Evolutionary conservation across 176 grass and related monocot species (phyloP).

Genomic region (Otatea glauca): DNA sequence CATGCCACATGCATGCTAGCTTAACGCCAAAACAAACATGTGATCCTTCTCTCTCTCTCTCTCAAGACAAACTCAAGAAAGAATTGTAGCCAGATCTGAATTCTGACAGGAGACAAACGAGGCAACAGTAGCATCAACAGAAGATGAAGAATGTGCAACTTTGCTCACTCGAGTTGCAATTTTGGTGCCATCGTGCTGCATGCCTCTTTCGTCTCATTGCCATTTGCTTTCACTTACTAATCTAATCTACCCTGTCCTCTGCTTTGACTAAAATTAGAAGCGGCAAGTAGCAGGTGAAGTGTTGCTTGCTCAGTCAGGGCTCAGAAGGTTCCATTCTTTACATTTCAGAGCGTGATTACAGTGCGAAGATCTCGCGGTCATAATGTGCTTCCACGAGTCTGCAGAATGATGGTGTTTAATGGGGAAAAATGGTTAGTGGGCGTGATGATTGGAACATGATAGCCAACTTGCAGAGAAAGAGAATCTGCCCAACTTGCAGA

Average conservation of each 20-base stretch:
- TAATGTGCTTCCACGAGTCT: neutral
- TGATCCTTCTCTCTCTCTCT: neutral
- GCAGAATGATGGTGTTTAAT: slow-evolving; percentile 5
- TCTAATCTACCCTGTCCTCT: neutral
- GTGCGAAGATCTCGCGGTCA: neutral
- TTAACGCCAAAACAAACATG: neutral
- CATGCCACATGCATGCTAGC: neutral
- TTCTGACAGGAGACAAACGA: neutral
- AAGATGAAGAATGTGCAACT: neutral
- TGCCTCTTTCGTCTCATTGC: neutral
- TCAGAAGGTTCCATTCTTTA: slow-evolving; percentile 24
- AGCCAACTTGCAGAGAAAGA: neutral
- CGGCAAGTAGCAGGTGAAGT: neutral
- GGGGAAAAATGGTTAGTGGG: neutral
- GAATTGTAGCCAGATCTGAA: neutral
- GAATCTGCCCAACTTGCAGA: neutral
- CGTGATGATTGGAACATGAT: neutral
- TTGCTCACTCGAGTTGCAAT: neutral
- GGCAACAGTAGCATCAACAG: neutral
- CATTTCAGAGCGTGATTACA: neutral
- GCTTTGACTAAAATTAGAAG: neutral
- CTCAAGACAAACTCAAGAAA: neutral
- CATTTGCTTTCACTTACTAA: neutral
- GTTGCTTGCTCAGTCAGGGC: neutral
- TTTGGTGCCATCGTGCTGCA: neutral